These are phyloP conservation scores for Verticillium zaregamsianum DNA, from an alignment of 2,329 filamentous ascomycete species.

Conservation along the genomic window DNA sequence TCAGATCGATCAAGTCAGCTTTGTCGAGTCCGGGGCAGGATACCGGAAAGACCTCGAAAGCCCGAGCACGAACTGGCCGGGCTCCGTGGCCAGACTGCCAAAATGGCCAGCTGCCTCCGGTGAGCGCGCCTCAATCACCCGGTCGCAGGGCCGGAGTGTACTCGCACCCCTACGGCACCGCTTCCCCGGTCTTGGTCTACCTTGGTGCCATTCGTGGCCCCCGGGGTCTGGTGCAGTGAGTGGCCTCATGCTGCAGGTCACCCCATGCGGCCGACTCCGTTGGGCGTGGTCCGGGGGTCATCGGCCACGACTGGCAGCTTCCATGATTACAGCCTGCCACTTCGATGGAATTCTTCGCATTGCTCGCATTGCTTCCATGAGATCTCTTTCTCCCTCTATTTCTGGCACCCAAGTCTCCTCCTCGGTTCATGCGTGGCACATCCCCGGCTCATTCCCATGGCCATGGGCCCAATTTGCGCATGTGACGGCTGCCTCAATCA, in stretches of 20 bases:
- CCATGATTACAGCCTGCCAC: neutral
- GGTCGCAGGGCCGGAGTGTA: neutral
- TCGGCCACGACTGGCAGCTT: neutral
- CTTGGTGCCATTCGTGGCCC: neutral
- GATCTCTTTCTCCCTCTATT: neutral
- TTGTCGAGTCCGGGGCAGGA: neutral
- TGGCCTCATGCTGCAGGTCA: neutral
- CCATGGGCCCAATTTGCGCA: neutral
- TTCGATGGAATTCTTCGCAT: neutral
- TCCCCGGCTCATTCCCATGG: neutral
- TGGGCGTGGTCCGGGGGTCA: neutral
- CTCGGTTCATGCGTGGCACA: neutral
- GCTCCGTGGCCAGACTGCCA: neutral
- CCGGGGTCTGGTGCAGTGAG: neutral
- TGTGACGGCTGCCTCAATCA: neutral
- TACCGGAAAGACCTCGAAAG: neutral
- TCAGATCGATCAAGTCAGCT: neutral
- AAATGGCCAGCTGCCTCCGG: neutral
- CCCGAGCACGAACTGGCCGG: neutral
- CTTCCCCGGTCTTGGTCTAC: neutral
- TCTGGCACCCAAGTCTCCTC: neutral
- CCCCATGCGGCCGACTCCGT: neutral
- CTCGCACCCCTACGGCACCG: neutral
- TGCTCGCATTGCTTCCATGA: neutral
- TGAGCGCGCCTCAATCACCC: neutral